These are phyloP conservation scores for Calonectria fujianensis DNA, from an alignment of 2,329 filamentous ascomycete species.

Conservation along the genomic window DNA sequence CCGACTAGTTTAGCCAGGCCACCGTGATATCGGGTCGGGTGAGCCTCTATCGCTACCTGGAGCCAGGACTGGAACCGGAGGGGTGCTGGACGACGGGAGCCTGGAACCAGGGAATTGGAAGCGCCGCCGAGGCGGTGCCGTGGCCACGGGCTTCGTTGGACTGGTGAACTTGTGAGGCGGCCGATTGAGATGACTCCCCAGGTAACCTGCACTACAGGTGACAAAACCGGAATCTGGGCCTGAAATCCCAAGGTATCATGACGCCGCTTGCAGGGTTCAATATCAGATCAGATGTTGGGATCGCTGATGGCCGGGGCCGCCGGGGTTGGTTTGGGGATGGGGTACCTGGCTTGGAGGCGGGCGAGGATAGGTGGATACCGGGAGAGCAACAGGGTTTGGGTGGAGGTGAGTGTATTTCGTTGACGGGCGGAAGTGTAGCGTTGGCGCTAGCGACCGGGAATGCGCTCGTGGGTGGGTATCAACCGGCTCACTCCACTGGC, in stretches of 20 bases:
- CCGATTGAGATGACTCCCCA: constrained; percentile 29
- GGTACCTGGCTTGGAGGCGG: constrained; percentile 6
- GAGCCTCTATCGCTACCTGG: constrained; percentile 29
- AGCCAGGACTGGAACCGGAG: constrained; percentile 24
- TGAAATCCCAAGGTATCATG: constrained; percentile 51
- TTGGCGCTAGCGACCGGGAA: constrained; percentile 48
- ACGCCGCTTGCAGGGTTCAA: constrained; percentile 47
- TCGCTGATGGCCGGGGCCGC: constrained; percentile 35
- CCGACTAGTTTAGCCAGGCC: constrained; percentile 48
- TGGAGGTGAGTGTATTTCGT: constrained; percentile 33
- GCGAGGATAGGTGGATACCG: constrained; percentile 31
- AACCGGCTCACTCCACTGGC: constrained; percentile 45
- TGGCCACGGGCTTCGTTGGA: neutral
- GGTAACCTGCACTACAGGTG: constrained; percentile 35
- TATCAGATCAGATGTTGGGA: constrained; percentile 51
- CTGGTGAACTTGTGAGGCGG: constrained; percentile 17
- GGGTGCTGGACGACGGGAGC: neutral
- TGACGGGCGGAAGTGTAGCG: constrained; percentile 42
- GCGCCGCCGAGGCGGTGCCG: constrained; percentile 11
- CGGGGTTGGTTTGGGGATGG: constrained; percentile 15
- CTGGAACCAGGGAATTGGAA: constrained; percentile 34
- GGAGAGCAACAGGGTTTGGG: neutral
- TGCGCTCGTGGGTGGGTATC: constrained; percentile 45
- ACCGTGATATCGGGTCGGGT: constrained; percentile 44
- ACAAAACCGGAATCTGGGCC: constrained; percentile 47